Evolutionary conservation across 129 eudicot species (phyloP), one percentile per base, ranked within the genome.

Genomic region (Gnaphalium uliginosum): DNA sequence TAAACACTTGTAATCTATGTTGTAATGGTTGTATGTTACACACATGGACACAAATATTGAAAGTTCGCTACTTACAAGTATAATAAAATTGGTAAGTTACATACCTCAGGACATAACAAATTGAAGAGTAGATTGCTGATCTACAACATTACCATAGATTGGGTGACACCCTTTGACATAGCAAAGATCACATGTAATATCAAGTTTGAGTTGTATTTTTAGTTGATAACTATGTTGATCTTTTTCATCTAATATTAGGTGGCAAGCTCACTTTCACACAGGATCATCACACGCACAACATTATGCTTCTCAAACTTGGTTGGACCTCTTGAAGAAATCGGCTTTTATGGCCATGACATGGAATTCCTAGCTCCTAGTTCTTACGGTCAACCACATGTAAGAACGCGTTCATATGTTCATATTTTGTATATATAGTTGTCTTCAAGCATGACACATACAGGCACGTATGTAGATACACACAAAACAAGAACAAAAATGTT

Each of bases 321-420:
- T 29, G 90, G 93, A 50, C 88, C 93, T 3, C 60, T 74, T 0
- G 88, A 88, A 81, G 93, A 88, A 50, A 88, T 77, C 41, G 76
- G 88, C 10, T 76, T 88, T 18, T 83, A 76, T 76, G 93, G 90
- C 15, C 88, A 85, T 48, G 81, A 76, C 54, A 61, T 88, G 65
- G 79, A 84, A 72, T 85, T 19, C 72, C 79, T 85, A 67, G 88
- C 90, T 60, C 81, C 90, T 6, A 39, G 83, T 58, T 78, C 81
- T 24, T 85, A 85, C 59, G 90, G 88, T 8, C 93, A 83, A 68
- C 88, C 93, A 10, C 86, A 78, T 76, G 90, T 88, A 83, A 81
- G 83, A 32, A 35, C 3, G 68, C 18, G 13, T 4, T 66, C 18
- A 4, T 50, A 50, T n/a, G 24, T 13, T n/a, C 19, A 57, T 57